Evolutionary conservation across 2,329 filamentous ascomycete species (phyloP).

Genomic region (Fusarium oligoseptatum): DNA sequence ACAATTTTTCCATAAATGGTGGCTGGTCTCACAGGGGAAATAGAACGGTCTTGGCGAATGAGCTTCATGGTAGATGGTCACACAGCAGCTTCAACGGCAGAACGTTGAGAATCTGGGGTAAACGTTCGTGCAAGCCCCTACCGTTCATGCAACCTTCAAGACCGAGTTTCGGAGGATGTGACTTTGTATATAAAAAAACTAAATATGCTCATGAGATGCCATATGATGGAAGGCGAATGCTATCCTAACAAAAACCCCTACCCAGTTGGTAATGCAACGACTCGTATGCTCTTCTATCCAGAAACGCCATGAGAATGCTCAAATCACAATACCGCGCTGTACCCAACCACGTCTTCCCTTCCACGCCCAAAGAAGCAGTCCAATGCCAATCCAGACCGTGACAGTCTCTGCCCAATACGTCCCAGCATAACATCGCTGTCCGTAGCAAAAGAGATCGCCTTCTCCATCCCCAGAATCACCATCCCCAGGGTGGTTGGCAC

Average conservation of each 20-base stretch:
- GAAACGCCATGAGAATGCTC: constrained; percentile 39
- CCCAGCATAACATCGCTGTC: constrained; percentile 81
- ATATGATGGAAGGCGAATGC: constrained; percentile 3
- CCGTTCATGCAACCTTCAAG: constrained; percentile 4
- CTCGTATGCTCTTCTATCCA: constrained; percentile 31
- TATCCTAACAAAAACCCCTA: background rate
- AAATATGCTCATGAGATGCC: constrained; percentile 11
- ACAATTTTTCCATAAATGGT: constrained; percentile 6
- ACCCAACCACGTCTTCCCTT: constrained; percentile 82
- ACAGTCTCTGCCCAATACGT: constrained; percentile 90
- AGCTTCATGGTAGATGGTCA: background rate
- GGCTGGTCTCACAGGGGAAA: constrained; percentile 15
- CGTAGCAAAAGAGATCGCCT: constrained; percentile 79
- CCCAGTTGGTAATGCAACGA: background rate
- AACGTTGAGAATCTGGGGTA: constrained; percentile 31
- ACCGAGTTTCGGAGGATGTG: background rate
- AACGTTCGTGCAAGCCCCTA: constrained; percentile 11
- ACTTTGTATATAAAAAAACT: background rate
- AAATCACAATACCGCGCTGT: constrained; percentile 78
- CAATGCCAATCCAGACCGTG: constrained; percentile 83
- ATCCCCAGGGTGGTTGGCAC: constrained; percentile 60
- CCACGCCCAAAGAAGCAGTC: constrained; percentile 83
- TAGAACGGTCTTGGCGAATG: constrained; percentile 15
- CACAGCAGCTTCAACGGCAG: background rate
- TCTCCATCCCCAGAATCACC: constrained; percentile 47